Evolutionary conservation across 306 rosid species (phyloP), one percentile per base, ranked within the genome.

Genomic region (Sindora glabra): DNA sequence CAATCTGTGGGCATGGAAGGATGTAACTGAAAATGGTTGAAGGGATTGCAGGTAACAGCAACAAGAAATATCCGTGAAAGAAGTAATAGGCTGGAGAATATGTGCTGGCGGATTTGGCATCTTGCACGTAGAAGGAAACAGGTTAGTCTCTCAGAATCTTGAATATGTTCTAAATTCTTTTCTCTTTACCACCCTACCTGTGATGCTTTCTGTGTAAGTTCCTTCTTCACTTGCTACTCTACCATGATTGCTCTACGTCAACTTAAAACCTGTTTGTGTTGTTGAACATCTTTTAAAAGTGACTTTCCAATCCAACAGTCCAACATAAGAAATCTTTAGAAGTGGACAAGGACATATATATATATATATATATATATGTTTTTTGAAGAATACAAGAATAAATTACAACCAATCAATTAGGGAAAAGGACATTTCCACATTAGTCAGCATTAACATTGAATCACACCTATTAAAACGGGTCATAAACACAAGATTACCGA

Each of bases 101-200:
- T 77, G 85, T 87, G 95, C 77, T 87, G 95, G 92, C 87, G 89
- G 42, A 82, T 87, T 71, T 87, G 95, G 95, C 87, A 87, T 63
- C 85, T 87, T 14, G 69, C 95, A 14, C 92, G 95, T 67, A 82
- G 66, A 68, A 87, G 71, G 89, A 84, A 87, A 72, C 87, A 80
- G 84, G 86, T 78, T 26, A 26, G 11, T 51, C 32, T 26, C 24
- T 2, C 24, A 37, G 26, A 7, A 1, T 2, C 30, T 2, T 1
- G 7, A 13, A 30, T 6, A 14, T 19, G n/a, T 40, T 54, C 44
- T 51, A 1, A 15, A 2, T 12, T 11, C 3, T 45, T 2, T 45
- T 39, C 45, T 39, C 45, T 39, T 45, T 10, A 19, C 24, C n/a
- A 10, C 24, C 50, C 3, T 45, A 18, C 1, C 27, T 8, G n/a